Percentiles rank a stretch among this genome's conserved stretches.
Evolutionary conservation across 768 basidiomycete genomes (phyloP).

Genomic region (Rhizopogon vulgaris): DNA sequence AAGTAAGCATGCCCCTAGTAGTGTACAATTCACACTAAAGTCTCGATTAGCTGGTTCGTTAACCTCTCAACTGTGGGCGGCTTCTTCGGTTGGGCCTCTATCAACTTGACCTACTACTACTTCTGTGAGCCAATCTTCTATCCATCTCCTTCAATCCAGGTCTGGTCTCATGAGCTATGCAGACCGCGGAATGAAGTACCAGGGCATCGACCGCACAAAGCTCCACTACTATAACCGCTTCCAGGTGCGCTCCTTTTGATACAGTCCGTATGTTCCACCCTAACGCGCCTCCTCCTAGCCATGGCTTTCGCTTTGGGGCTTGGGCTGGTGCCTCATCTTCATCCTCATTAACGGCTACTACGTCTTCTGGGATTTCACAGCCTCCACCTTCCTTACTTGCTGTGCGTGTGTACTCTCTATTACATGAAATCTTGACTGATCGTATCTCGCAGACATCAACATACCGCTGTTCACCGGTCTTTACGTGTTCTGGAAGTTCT

Average conservation of each 20-base stretch:
- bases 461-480: constrained; percentile 16
- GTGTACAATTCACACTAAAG: constrained; percentile 1
- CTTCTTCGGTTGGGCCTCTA: constrained; percentile 61
- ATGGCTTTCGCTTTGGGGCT: constrained; percentile 61
- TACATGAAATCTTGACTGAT: not conserved
- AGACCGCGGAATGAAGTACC: constrained; percentile 64
- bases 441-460: constrained; percentile 24
- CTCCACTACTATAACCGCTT: constrained; percentile 56
- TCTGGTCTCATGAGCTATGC: constrained; percentile 2
- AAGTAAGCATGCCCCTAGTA: constrained; percentile 7
- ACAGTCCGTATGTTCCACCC: not conserved
- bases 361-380: constrained; percentile 59
- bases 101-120: constrained; percentile 67
- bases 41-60: constrained; percentile 53
- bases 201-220: constrained; percentile 57
- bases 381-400: constrained; percentile 43
- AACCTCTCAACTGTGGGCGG: constrained; percentile 62
- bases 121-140: constrained; percentile 43
- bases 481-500: constrained; percentile 17
- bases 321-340: constrained; percentile 56
- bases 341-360: constrained; percentile 49
- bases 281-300: constrained; percentile 29
- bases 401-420: constrained; percentile 25
- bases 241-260: constrained; percentile 25
- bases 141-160: not conserved